phyloP scores from a whole-genome alignment of 1,284 basidiomycete genomes.

The Ganoderma leucocontextum region DNA sequence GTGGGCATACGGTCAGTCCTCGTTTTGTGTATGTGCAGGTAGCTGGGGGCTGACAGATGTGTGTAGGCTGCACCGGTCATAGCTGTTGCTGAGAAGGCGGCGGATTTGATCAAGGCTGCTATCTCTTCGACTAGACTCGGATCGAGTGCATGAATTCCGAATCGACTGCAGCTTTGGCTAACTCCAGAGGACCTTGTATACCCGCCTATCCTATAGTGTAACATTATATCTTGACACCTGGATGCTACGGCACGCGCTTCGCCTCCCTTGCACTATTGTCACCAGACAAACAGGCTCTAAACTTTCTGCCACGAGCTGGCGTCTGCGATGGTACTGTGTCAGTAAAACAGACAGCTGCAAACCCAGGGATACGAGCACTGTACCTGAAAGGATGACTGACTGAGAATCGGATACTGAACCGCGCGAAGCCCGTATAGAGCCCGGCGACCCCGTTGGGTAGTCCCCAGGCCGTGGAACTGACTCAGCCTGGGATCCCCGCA shows the following conservation, averaged over 20 bases:
- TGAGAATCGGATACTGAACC: not conserved
- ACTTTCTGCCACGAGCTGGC: slow-evolving; percentile 9
- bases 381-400: not conserved
- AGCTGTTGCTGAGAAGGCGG: slow-evolving; percentile 69
- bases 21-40: not conserved
- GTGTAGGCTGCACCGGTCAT: slow-evolving; percentile 62
- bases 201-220: not conserved
- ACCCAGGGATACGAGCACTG: not conserved
- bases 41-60: slow-evolving; percentile 2
- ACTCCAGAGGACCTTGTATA: not conserved
- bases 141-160: not conserved
- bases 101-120: slow-evolving; percentile 61
- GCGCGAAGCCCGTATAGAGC: not conserved
- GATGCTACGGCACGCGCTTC: not conserved
- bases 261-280: not conserved
- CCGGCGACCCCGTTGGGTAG: not conserved
- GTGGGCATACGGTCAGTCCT: slow-evolving; percentile 66
- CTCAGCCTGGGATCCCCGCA: not conserved
- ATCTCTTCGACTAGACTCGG: slow-evolving; percentile 2
- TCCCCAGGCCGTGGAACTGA: not conserved
- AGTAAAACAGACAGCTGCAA: not conserved
- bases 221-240: not conserved
- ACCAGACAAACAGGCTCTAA: not conserved
- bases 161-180: not conserved
- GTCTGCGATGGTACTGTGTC: not conserved